phyloP scores from a whole-genome alignment of 2,329 filamentous ascomycete species.

The Talaromyces marneffei region DNA sequence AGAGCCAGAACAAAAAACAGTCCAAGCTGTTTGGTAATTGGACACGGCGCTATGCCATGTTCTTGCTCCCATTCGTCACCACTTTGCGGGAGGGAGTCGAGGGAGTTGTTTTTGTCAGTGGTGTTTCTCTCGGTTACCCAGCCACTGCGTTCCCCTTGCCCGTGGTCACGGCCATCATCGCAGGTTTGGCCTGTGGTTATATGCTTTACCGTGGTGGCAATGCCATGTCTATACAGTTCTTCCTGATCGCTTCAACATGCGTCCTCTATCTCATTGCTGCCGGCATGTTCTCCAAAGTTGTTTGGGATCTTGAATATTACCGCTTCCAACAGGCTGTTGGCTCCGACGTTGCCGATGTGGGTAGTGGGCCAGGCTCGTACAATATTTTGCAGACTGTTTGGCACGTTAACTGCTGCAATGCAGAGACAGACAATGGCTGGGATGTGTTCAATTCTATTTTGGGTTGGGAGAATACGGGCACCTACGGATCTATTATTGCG shows the following conservation, averaged over 20 bases:
- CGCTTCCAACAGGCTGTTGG: constrained; percentile 54
- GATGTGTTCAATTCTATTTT: constrained; percentile 81
- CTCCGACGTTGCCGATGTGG: constrained; percentile 55
- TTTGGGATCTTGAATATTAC: constrained; percentile 69
- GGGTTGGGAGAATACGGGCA: constrained; percentile 84
- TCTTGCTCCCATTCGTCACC: constrained; percentile 77
- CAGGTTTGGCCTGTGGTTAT: constrained; percentile 63
- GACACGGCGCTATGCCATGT: constrained; percentile 86
- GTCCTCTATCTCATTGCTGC: constrained; percentile 79
- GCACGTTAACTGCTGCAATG: constrained; percentile 82
- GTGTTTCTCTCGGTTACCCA: constrained; percentile 70
- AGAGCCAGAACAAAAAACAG: constrained; percentile 25
- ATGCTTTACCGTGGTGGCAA: constrained; percentile 68
- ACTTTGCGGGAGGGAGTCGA: constrained; percentile 83
- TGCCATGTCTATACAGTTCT: constrained; percentile 62
- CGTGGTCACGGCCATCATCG: constrained; percentile 64
- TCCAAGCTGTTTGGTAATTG: constrained; percentile 41
- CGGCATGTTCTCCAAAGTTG: constrained; percentile 69
- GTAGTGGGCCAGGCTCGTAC: constrained; percentile 67
- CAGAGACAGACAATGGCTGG: constrained; percentile 69
- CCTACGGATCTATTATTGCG: constrained; percentile 77
- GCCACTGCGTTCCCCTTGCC: constrained; percentile 72
- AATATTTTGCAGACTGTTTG: constrained; percentile 73
- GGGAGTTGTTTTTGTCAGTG: constrained; percentile 78
- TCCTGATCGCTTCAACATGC: constrained; percentile 76